Evolutionary conservation across 805 yeast genomes (phyloP).

Genomic region (Suhomyces kilbournensis): DNA sequence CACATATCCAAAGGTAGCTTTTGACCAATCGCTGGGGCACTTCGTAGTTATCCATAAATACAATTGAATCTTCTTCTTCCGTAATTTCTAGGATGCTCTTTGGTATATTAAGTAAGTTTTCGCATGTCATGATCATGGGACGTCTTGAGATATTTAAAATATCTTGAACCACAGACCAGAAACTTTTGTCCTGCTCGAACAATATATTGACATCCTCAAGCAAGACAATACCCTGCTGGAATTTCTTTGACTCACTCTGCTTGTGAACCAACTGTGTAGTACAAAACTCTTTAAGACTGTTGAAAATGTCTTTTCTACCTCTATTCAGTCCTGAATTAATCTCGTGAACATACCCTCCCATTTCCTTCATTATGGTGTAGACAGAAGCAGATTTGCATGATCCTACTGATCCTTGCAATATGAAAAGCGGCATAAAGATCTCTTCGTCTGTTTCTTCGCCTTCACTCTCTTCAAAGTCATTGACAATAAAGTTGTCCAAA

Average conservation of each 20-base stretch:
- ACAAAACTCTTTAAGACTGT: slow-evolving; percentile 69
- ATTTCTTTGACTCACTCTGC: slow-evolving; percentile 20
- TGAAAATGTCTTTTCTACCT: slow-evolving; percentile 65
- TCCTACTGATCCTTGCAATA: slow-evolving; percentile 69
- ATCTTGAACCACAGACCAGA: slow-evolving; percentile 72
- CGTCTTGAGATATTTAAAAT: slow-evolving; percentile 59
- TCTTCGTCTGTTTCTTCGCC: slow-evolving; percentile 33
- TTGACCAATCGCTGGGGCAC: slow-evolving; percentile 14
- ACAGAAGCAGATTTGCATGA: slow-evolving; percentile 77
- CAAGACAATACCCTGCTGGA: slow-evolving; percentile 65
- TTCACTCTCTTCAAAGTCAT: slow-evolving; percentile 22
- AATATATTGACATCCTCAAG: slow-evolving; percentile 84
- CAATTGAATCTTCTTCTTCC: slow-evolving; percentile 36
- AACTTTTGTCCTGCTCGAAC: slow-evolving; percentile 72
- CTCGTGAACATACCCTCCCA: slow-evolving; percentile 75
- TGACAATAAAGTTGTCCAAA: slow-evolving; percentile 41
- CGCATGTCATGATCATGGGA: slow-evolving; percentile 69
- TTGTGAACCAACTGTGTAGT: slow-evolving; percentile 78
- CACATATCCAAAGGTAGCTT: slow-evolving; percentile 43
- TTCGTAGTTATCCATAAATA: slow-evolving; percentile 26
- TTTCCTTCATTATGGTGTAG: slow-evolving; percentile 59
- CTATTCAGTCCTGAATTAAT: slow-evolving; percentile 73
- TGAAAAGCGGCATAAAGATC: slow-evolving; percentile 57
- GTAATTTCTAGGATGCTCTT: slow-evolving; percentile 45
- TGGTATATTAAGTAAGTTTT: slow-evolving; percentile 49